phyloP scores from a whole-genome alignment of 306 rosid species.

The Quercus berberidifolia region DNA sequence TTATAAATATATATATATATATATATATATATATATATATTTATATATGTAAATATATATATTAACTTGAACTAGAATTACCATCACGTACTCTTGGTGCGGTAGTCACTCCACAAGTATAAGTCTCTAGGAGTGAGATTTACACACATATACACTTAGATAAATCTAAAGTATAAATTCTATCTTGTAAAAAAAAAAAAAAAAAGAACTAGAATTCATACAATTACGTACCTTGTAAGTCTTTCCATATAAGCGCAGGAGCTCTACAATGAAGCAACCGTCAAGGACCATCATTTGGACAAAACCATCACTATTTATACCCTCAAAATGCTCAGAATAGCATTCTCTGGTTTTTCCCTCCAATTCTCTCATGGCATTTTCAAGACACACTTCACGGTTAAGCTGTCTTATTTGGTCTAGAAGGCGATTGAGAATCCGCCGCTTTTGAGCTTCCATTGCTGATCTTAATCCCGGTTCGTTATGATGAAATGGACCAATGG shows the following conservation, averaged over 20 bases:
- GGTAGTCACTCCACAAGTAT: no score
- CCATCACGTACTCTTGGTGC: no score
- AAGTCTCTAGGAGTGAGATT: no score
- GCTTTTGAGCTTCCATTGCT: not conserved
- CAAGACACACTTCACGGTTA: no score
- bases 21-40: no score
- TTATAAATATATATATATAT: no score
- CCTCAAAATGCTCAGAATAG: not conserved
- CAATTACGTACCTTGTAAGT: not conserved
- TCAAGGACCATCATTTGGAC: not conserved
- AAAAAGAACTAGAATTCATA: no score
- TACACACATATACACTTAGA: no score
- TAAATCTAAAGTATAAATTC: no score
- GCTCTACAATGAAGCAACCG: not conserved
- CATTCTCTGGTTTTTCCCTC: not conserved
- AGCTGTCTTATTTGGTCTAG: not conserved
- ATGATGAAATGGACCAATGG: not conserved
- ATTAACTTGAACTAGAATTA: no score
- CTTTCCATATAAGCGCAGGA: not conserved
- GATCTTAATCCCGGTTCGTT: not conserved
- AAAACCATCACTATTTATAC: not conserved
- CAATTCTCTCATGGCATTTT: not conserved
- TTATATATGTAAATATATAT: no score
- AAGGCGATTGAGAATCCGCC: not conserved
- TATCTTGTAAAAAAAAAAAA: no score